Base-by-base conservation (phyloP, 2,329 filamentous ascomycete species). In the Aaosphaeria pasadenensis region DNA sequence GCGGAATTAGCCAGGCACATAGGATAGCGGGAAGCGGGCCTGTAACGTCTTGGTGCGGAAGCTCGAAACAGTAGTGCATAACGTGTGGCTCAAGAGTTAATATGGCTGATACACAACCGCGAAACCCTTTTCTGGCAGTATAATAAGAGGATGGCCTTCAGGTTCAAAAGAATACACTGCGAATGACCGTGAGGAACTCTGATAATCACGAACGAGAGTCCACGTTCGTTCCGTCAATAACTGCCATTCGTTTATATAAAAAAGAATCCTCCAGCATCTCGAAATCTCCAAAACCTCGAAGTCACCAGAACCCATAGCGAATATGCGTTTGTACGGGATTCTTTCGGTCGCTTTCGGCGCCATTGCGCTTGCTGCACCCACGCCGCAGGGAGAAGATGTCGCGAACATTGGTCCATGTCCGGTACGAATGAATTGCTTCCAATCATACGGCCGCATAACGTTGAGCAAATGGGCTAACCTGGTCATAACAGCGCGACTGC, bases 381-480 rank as follows among this genome's bases (percentile, higher is more conserved):
- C 44, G 13, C 44, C 54, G 11, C 47, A 48, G 11, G 56, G 52
- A 6, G 39, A 38, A 29, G 43, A 51, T 11, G 54, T 63, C 32
- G 52, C 56, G 28, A 44, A 39, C 4, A 53, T 59, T 39, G 61
- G 62, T 30, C 36, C 48, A 46, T 67, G 64, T 50, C 54, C 63
- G 11, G 64, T 67, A 59, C 30, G 58, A 48, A 30, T 41, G 33
- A n/a, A 36, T 36, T 9, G 9, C n/a, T 9, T 36, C n/a, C 33
- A 36, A n/a, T 36, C n/a, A 9, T 36, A 4, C 33, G 33, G 9
- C 33, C 33, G 33, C 9, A 9, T 36, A 44, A 11, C n/a, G 13
- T 36, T 38, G 13, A 24, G 17, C 17, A 24, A 24, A 24, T 24
- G 17, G 17, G 17, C 17, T 24, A 24, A 24, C 17, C 17, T 24